A percentile compares a stretch with the other conserved stretches of the same genome.
These are phyloP conservation scores for Cutaneotrichosporon sp. DNA, from an alignment of 1,284 basidiomycete genomes.

Conservation along the genomic window DNA sequence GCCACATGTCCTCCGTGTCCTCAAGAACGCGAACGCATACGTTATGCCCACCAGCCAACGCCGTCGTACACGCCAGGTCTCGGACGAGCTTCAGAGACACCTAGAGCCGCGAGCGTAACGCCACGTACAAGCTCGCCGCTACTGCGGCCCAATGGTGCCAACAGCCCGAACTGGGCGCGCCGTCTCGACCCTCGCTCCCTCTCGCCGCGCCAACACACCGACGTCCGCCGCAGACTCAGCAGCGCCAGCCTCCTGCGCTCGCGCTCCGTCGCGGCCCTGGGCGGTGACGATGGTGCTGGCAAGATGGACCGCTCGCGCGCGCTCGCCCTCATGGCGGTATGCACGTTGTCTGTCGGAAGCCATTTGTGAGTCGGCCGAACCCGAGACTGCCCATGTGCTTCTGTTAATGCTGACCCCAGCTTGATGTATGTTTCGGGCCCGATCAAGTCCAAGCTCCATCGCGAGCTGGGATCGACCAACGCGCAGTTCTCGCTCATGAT, in stretches of 20 bases:
- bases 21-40: too few species aligned
- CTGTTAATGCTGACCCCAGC: slow-evolving; percentile 45
- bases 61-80: neutral
- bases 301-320: slow-evolving; percentile 5
- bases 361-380: slow-evolving; percentile 58
- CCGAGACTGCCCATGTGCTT: too few species aligned
- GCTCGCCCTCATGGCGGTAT: slow-evolving; percentile 63
- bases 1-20: too few species aligned
- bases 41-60: neutral
- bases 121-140: too few species aligned
- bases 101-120: too few species aligned
- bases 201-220: neutral
- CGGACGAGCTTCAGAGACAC: too few species aligned
- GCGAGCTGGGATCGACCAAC: slow-evolving; percentile 68
- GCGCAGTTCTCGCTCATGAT: slow-evolving; percentile 70
- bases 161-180: neutral
- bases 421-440: slow-evolving; percentile 67
- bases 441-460: slow-evolving; percentile 63
- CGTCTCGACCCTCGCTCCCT: neutral
- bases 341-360: slow-evolving; percentile 65
- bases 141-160: neutral
- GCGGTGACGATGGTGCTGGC: neutral
- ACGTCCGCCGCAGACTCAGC: slow-evolving; percentile 5
- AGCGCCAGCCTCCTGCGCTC: slow-evolving; percentile 13
- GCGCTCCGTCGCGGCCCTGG: slow-evolving; percentile 3